Evolutionary conservation across 2,329 filamentous ascomycete genomes (phyloP).

Genomic region (Diaporthe destruens): DNA sequence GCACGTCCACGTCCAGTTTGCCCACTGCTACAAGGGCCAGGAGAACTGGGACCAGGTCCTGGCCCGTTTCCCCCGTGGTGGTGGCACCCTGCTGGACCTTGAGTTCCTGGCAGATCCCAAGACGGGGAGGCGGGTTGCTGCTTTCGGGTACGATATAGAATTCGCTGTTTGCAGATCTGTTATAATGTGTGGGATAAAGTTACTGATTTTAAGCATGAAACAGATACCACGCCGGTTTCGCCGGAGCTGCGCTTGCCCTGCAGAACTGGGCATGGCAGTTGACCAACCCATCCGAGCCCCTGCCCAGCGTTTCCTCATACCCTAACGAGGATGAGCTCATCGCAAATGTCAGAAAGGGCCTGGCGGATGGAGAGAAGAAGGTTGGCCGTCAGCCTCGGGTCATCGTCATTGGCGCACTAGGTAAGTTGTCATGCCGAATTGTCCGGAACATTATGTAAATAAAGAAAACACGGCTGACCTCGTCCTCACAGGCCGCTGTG

Average conservation of each 20-base stretch:
- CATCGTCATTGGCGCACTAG: slow-evolving; percentile 80
- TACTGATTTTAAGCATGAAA: too few relatives aligned
- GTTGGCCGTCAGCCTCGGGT: slow-evolving; percentile 77
- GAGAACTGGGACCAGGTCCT: slow-evolving; percentile 83
- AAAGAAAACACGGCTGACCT: not conserved
- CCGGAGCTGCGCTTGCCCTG: slow-evolving; percentile 77
- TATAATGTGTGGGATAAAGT: not conserved
- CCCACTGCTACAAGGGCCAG: slow-evolving; percentile 83
- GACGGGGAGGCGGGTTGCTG: slow-evolving; percentile 76
- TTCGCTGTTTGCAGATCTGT: not conserved
- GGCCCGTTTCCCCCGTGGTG: slow-evolving; percentile 81
- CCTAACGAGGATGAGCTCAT: slow-evolving; percentile 82
- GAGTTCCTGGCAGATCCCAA: slow-evolving; percentile 83
- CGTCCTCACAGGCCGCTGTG: slow-evolving; percentile 76
- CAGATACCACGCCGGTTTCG: slow-evolving; percentile 42
- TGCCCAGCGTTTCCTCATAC: slow-evolving; percentile 76
- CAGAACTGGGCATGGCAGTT: slow-evolving; percentile 89
- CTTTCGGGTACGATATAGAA: slow-evolving; percentile 69
- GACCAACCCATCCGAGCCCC: slow-evolving; percentile 71
- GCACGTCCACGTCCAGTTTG: slow-evolving; percentile 80
- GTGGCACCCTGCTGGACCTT: slow-evolving; percentile 84
- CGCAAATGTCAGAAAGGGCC: slow-evolving; percentile 77
- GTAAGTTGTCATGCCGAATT: slow-evolving; percentile 10
- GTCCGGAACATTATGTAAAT: not conserved
- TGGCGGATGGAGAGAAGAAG: slow-evolving; percentile 74